A percentile compares a stretch with the other conserved stretches of the same genome.
phyloP scores from a whole-genome alignment of 768 basidiomycete genomes.

The Baorangia bicolor region DNA sequence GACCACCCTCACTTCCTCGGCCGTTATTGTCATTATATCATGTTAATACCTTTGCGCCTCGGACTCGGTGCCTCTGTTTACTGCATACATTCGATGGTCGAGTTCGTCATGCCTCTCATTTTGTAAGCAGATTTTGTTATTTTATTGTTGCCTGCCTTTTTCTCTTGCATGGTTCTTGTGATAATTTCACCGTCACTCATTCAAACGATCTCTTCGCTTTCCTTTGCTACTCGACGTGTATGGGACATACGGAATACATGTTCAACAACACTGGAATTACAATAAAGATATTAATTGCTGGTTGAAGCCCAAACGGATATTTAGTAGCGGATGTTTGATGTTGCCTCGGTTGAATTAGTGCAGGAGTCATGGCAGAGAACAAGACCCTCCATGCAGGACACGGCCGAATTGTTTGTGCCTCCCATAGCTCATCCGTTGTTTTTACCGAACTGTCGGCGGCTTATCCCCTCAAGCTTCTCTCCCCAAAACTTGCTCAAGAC shows the following conservation, averaged over 20 bases:
- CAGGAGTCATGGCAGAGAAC: background rate
- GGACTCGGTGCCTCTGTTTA: conserved; percentile 24
- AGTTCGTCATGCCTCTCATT: conserved; percentile 25
- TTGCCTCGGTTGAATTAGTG: background rate
- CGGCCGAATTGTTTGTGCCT: conserved; percentile 56
- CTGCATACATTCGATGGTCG: conserved; percentile 22
- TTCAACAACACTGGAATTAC: conserved; percentile 27
- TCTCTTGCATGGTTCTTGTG: conserved; percentile 30
- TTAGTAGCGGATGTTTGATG: no score
- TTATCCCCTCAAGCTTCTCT: conserved; percentile 87
- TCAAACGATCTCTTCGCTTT: conserved; percentile 9
- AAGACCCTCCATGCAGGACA: conserved; percentile 38
- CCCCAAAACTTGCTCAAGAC: conserved; percentile 54
- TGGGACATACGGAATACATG: conserved; percentile 35
- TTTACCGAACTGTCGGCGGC: conserved; percentile 76
- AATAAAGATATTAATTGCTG: conserved; percentile 21
- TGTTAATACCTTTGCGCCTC: conserved; percentile 16
- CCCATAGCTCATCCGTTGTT: conserved; percentile 53
- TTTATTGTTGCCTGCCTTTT: conserved; percentile 29
- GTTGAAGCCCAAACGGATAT: background rate
- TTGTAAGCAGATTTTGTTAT: conserved; percentile 28
- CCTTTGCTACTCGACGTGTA: conserved; percentile 36
- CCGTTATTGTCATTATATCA: conserved; percentile 7
- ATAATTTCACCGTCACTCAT: conserved; percentile 24
- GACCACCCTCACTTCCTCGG: conserved; percentile 1